Evolutionary conservation across 129 eudicot genomes (phyloP), one percentile per base, ranked within the genome.

Genomic region (Chrysanthemum seticuspe): DNA sequence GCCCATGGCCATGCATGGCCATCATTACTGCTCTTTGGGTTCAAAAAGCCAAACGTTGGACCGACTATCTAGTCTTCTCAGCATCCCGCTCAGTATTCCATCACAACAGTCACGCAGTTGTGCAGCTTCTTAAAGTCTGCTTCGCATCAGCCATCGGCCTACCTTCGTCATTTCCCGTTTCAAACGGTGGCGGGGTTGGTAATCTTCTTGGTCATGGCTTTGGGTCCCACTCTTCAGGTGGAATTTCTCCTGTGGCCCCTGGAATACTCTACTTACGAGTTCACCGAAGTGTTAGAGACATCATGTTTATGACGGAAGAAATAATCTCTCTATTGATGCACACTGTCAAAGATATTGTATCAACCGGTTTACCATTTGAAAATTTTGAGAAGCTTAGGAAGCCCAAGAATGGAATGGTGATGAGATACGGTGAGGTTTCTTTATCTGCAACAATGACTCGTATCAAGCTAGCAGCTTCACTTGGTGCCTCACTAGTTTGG

Each of bases 1-100:
- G 99, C 72, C 97, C 99, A 2, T 95, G 97, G 97, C 99, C 99
- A 56, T 90, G 99, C 83, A 87, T 95, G 97, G 89, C 97, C 71
- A 85, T 95, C 71, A 83, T 95, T 61, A 72, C 93, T 15, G 83
- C 99, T 16, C 82, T 95, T 13, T 95, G 99, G 99, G 83, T 89
- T 47, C 99, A 95, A 76, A 95, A 95, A 74, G 99, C 86, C 65
- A 95, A 86, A 80, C 96, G 97, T 16, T 95, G 99, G 99, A 86
- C 91, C 67, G 94, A 95, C 83, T 90, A 86, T 67, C 91, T 95
- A 11, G 81, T 91, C 59, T 95, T 90, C 82, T 79, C 88, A 13
- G 97, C 99, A 25, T 90, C 99, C 27, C 91, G 85, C 31, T 86
- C 96, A 10, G 88, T 91, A n/a, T 95, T 95, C 83, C 93, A 85